Conservation (phyloP, 345 rosid species). For the Camelina sativa region DNA sequence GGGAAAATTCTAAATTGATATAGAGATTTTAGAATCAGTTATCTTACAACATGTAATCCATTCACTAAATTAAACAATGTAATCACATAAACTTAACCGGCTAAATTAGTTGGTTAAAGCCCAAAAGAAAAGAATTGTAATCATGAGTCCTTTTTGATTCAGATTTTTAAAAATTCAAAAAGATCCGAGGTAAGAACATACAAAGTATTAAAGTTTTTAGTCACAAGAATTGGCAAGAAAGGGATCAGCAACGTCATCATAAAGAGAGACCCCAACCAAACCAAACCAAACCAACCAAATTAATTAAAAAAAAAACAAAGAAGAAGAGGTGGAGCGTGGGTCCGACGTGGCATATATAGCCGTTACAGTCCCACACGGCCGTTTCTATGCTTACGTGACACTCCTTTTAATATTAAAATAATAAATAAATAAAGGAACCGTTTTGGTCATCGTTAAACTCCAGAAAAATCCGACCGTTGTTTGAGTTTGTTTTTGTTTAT, state of each 20-base stretch:
- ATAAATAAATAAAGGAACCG: not conserved
- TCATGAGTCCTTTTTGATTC: constrained; percentile 17
- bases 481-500: constrained; percentile 34
- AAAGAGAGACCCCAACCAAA: constrained; percentile 17
- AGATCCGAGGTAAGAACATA: constrained; percentile 22
- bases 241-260: not conserved
- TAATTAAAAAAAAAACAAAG: too few relatives aligned
- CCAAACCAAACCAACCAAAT: not conserved
- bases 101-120: too few relatives aligned
- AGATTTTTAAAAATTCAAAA: constrained; percentile 28
- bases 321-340: constrained; percentile 40
- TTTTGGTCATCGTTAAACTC: constrained; percentile 17
- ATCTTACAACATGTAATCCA: too few relatives aligned
- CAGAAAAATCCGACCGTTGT: constrained; percentile 46
- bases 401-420: not conserved
- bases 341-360: constrained; percentile 48
- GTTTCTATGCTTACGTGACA: constrained; percentile 40
- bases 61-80: too few relatives aligned
- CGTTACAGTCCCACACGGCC: constrained; percentile 40
- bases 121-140: not conserved
- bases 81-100: too few relatives aligned
- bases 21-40: too few relatives aligned
- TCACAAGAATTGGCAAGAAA: constrained; percentile 21
- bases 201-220: not conserved
- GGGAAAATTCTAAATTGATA: not conserved